phyloP scores from a whole-genome alignment of 1,139 yeast species.

The Yamadazyma taylorii region DNA sequence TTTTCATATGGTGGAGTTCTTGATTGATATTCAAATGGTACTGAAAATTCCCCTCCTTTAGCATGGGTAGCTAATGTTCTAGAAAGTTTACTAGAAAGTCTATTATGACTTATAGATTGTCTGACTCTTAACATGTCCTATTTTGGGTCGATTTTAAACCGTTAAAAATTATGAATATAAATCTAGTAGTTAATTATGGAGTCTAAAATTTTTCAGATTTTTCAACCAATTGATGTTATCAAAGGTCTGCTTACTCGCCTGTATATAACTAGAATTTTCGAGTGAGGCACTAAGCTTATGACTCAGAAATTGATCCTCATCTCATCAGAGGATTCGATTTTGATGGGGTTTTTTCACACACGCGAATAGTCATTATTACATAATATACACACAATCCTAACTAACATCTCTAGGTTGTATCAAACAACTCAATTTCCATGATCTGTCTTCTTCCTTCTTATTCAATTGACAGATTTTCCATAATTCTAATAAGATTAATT shows the following conservation, averaged over 20 bases:
- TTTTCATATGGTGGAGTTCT: constrained; percentile 88
- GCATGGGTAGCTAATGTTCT: constrained; percentile 39
- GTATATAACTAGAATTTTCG: background rate
- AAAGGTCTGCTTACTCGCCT: constrained; percentile 12
- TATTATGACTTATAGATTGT: constrained; percentile 2
- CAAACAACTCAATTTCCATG: constrained; percentile 68
- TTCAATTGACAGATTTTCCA: constrained; percentile 69
- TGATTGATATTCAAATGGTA: constrained; percentile 61
- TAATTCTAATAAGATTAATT: constrained; percentile 62
- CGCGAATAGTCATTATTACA: background rate
- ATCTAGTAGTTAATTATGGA: no score
- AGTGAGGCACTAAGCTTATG: constrained; percentile 4
- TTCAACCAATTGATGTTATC: constrained; percentile 10
- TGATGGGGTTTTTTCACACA: no score
- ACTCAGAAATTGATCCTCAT: constrained; percentile 6
- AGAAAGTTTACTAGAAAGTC: constrained; percentile 14
- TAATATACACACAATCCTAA: background rate
- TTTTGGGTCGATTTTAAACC: no score
- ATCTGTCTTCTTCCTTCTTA: constrained; percentile 61
- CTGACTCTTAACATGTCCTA: constrained; percentile 7
- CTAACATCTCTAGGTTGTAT: constrained; percentile 42
- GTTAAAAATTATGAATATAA: no score
- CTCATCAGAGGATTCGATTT: background rate
- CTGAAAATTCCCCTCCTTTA: constrained; percentile 22
- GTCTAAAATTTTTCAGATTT: constrained; percentile 6